phyloP scores from a whole-genome alignment of 1,139 yeast species.

The Taphrina wiesneri region DNA sequence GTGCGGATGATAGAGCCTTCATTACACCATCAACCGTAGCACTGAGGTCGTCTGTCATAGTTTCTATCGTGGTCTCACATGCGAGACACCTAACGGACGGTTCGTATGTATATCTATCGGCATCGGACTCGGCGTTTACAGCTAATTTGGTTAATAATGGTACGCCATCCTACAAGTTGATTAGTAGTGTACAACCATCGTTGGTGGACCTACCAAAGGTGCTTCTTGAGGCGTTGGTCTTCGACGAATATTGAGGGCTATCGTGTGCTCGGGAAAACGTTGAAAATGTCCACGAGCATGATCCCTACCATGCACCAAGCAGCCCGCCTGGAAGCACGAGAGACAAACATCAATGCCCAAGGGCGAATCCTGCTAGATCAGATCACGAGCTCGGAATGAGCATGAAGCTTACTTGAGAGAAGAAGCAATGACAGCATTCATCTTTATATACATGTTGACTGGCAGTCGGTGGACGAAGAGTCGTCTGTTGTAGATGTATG shows the following conservation, averaged over 20 bases:
- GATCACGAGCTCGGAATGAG: not conserved
- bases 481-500: not conserved
- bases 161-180: not conserved
- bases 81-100: slow-evolving; percentile 53
- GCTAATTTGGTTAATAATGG: slow-evolving; percentile 57
- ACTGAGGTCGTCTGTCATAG: slow-evolving; percentile 37
- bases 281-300: slow-evolving; percentile 59
- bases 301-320: slow-evolving; percentile 53
- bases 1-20: slow-evolving; percentile 63
- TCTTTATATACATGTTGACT: slow-evolving; percentile 62
- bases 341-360: slow-evolving; percentile 74
- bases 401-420: slow-evolving; percentile 53
- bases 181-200: not conserved
- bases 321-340: slow-evolving; percentile 63
- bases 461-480: not conserved
- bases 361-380: slow-evolving; percentile 49
- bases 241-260: slow-evolving; percentile 61
- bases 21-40: slow-evolving; percentile 55
- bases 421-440: slow-evolving; percentile 80
- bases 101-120: slow-evolving; percentile 61
- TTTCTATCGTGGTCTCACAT: slow-evolving; percentile 39
- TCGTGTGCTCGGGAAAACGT: slow-evolving; percentile 53
- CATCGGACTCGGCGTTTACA: slow-evolving; percentile 67
- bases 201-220: not conserved
- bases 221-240: not conserved